Base-by-base conservation (phyloP, 2,329 filamentous ascomycete species). In the Cryphonectria parasitica region DNA sequence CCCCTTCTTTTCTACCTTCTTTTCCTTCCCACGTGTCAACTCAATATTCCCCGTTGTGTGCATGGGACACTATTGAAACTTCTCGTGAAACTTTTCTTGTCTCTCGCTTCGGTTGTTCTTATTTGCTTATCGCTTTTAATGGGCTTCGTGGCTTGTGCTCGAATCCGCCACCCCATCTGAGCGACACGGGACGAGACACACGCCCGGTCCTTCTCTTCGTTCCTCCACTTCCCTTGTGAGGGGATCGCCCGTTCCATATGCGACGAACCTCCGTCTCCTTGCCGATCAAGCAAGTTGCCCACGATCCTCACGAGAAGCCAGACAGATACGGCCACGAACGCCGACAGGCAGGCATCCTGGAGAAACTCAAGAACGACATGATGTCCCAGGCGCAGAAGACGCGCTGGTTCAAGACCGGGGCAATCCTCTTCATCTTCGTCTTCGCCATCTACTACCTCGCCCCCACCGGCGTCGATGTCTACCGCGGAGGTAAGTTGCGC, bases 271-370 rank as follows among this genome's bases (percentile, higher is more conserved):
- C 88, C 74, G 87, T 89, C 72, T 90, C 89, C 77, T 80, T 90
- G 79, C 87, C 88, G 79, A 89, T 87, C 52, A 87, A 88, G 82
- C 71, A 72, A 77, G 80, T 83, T 77, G 84, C 82, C 76, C 82
- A 84, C 85, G 89, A 91, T 77, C 88, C 87, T 73, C 82, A 88
- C 87, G 89, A 91, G 81, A 91, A 91, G 78, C 85, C 86, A 76
- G 87, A 83, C 77, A 87, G 89, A 77, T 91, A 91, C 82, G 81
- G 82, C 76, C 75, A 79, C 74, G 80, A 82, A 75, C 81, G 83
- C 75, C 82, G 82, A 77, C 81, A 83, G 75, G 78, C 80, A 76
- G 82, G 82, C 76, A 80, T 85, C 71, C 79, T 89, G 78, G 82
- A 84, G 80, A 88, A 83, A 75, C 80, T 88, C 82, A 87, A 88